Percentiles rank a stretch among this genome's conserved stretches.
Conservation (phyloP, 129 eudicot species). For the Cynara cardunculus region DNA sequence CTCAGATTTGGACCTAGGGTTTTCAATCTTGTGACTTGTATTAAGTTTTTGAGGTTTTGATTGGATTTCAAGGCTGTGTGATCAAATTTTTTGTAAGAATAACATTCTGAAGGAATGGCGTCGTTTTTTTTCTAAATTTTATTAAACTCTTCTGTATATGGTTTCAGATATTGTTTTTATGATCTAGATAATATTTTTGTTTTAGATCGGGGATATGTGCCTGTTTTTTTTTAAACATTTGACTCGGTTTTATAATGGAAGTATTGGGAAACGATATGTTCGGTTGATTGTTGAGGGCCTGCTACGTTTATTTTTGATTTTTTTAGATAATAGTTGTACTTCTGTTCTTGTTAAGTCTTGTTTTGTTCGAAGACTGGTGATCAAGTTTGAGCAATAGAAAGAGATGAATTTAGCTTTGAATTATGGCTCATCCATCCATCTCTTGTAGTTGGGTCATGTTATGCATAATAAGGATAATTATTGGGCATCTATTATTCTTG, state of each 20-base stretch:
- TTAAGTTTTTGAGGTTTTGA: not conserved
- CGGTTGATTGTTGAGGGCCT: not conserved
- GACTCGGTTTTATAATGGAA: not conserved
- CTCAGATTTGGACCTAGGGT: not conserved
- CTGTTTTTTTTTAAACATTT: not conserved
- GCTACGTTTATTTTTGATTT: not conserved
- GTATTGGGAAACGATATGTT: not conserved
- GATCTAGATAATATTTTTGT: not conserved
- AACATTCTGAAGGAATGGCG: not conserved
- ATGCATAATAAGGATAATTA: not conserved
- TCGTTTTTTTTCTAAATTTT: not conserved
- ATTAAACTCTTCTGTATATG: not conserved
- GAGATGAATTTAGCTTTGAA: not conserved
- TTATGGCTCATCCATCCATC: not conserved
- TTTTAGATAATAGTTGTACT: not conserved
- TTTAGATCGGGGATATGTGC: not conserved
- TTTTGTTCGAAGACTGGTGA: not conserved
- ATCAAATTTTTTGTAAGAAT: not conserved
- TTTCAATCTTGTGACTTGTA: not conserved
- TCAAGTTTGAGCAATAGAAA: not conserved
- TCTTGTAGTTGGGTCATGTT: not conserved
- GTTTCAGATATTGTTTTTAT: not conserved
- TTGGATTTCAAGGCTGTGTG: not conserved
- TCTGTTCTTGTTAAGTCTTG: not conserved
- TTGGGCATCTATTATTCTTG: not conserved